Base-by-base conservation (phyloP, 306 rosid species). In the Carpinus viminea region DNA sequence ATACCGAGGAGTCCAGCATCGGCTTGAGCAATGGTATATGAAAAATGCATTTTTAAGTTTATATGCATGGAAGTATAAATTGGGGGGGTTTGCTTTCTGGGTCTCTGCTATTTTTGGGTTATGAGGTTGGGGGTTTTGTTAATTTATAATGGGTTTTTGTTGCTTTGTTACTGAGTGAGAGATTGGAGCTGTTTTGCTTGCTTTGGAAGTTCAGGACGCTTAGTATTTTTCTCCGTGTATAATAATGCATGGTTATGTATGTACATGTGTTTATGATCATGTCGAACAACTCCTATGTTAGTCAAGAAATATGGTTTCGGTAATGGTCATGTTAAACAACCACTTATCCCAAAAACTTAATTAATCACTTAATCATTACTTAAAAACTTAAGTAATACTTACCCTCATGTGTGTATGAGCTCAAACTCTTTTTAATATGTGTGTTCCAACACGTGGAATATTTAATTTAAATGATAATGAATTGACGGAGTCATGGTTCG, bases 1-100 rank as follows among this genome's bases (percentile, higher is more conserved):
- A 65, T 26, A 79, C 83, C 45, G 72, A 72, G 61, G 84, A 84
- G 24, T 84, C 87, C 65, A 80, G 82, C 66, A 80, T 84, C 68
- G 85, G 81, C 18, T 65, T 72, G 70, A 76, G 81, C 46, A 82
- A 72, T 20, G 85, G 81, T 82, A 53, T 38, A 6, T 26, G 12
- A 11, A 28, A 50, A 50, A 66, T 65, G 70, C 16, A 65, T 65
- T 65, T 36, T 36, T 12, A 48, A 16, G 12, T 48, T 48, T 10
- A 59, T 24, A 9, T 18, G 38, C 13, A 7, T 62, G 9, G 41
- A 28, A 15, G 45, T 28, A 31, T 4, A 61, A 61, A 51, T 72
- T 12, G 56, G 65, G 48, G 24, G 24, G 50, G 17, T 26, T 24
- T 48, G 54, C 50, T 46, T 41, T 57, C 78, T 57, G 78, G 77